A percentile compares a stretch with the other conserved stretches of the same genome.
These are phyloP conservation scores for Dovyalis caffra DNA, from an alignment of 345 rosid species.

Conservation along the genomic window DNA sequence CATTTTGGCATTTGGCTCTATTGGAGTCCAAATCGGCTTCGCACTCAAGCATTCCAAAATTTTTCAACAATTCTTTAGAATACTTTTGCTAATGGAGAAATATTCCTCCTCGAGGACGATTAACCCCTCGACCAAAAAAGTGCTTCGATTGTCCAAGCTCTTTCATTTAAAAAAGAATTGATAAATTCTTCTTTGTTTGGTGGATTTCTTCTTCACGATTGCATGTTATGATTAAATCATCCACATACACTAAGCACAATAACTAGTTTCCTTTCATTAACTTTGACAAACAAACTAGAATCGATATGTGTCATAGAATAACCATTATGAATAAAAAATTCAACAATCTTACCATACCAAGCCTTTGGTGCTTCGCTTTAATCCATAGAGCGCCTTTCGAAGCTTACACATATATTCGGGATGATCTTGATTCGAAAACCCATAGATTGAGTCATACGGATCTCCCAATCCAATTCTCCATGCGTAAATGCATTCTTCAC, in stretches of 20 bases:
- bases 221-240: background rate
- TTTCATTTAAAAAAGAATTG: background rate
- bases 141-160: background rate
- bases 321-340: no score
- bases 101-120: background rate
- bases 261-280: no score
- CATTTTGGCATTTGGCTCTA: background rate
- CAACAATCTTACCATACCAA: no score
- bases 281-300: no score
- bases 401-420: no score
- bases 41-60: background rate
- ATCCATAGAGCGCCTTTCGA: no score
- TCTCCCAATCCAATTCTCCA: no score
- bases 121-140: background rate
- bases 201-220: background rate
- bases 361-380: no score
- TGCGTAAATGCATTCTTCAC: no score
- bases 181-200: background rate
- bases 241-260: background rate
- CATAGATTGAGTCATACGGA: no score
- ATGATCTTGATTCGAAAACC: no score
- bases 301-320: no score
- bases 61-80: background rate
- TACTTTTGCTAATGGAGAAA: background rate
- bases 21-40: background rate